Evolutionary conservation across 2,329 filamentous ascomycete species (phyloP), one percentile per base, ranked within the genome.

Genomic region (Pestalotiopsis sp.): DNA sequence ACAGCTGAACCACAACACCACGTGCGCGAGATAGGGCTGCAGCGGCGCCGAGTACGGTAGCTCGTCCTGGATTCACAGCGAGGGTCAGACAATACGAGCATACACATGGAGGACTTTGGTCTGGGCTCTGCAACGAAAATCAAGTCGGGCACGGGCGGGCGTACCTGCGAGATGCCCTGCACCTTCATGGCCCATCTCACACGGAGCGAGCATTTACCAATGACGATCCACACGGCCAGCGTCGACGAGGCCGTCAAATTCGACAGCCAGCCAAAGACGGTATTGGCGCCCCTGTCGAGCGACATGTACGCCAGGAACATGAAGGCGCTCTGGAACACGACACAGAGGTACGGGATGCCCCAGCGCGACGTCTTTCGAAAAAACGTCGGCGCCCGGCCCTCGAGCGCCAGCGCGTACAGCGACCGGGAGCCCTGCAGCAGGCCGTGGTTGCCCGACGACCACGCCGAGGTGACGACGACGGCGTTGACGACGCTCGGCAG

Each of bases 391-490:
- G 85, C 85, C 64, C 85, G 83, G 14, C 84, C 84, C 36, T 81
- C 83, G 17, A 85, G 77, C 0, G 85, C 83, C 31, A 87, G 79
- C 2, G 82, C 80, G 75, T 86, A 87, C 1, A 87, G 77, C 12
- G 80, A 86, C 64, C 80, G 82, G 56, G 77, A 84, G 63, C 76
- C 85, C 67, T 82, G 82, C 72, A 83, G 86, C 25, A 86, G 73
- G 75, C 84, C 82, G 0, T 82, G 79, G 66, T 83, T 83, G 0
- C 81, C 82, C 0, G 81, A 77, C 1, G 81, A 83, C 76, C 79
- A 81, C 13, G 81, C 81, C 2, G 80, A 82, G 14, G 76, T 78
- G 39, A 82, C 75, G 23, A 83, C 75, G 7, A 79, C 74, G 14
- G 77, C 80, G 70, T 83, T 83, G 68, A 83, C 78, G 45, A 83